Percentiles rank a stretch among this genome's conserved stretches.
phyloP scores from a whole-genome alignment of 495 filamentous ascomycete genomes.

The Lasiosphaeria ovina region DNA sequence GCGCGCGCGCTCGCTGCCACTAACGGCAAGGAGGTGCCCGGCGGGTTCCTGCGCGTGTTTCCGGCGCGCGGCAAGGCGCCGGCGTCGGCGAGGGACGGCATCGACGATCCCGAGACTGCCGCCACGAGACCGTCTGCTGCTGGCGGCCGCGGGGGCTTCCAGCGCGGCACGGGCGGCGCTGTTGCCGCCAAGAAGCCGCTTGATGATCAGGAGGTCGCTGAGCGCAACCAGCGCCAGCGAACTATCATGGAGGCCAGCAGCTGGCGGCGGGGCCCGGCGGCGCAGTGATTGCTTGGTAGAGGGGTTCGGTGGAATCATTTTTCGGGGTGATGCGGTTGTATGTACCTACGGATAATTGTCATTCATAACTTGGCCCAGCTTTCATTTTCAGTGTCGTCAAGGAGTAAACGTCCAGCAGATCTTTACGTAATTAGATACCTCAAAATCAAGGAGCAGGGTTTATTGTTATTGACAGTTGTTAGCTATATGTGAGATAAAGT shows the following conservation, averaged over 20 bases:
- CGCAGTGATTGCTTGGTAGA: too few species aligned
- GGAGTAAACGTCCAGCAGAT: too few species aligned
- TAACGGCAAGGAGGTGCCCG: constrained; percentile 27
- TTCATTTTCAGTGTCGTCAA: too few species aligned
- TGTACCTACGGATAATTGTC: too few species aligned
- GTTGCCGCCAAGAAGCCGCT: background rate
- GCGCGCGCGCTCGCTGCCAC: constrained; percentile 37
- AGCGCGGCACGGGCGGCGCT: background rate
- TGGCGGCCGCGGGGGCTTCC: background rate
- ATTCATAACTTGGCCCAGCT: too few species aligned
- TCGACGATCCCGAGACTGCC: background rate
- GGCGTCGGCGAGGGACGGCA: background rate
- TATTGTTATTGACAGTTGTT: too few species aligned
- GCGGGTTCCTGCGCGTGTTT: constrained; percentile 22
- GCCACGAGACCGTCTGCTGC: too few species aligned
- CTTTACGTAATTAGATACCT: too few species aligned
- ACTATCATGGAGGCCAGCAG: constrained; percentile 6
- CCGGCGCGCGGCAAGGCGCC: constrained; percentile 17
- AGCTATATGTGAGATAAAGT: too few species aligned
- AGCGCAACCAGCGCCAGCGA: background rate
- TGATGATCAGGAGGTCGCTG: background rate
- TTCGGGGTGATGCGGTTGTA: too few species aligned
- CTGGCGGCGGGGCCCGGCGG: constrained; percentile 4
- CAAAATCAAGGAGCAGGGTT: too few species aligned
- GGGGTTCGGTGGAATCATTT: too few species aligned